phyloP scores from a whole-genome alignment of 345 rosid species.

The Brassica rapa region DNA sequence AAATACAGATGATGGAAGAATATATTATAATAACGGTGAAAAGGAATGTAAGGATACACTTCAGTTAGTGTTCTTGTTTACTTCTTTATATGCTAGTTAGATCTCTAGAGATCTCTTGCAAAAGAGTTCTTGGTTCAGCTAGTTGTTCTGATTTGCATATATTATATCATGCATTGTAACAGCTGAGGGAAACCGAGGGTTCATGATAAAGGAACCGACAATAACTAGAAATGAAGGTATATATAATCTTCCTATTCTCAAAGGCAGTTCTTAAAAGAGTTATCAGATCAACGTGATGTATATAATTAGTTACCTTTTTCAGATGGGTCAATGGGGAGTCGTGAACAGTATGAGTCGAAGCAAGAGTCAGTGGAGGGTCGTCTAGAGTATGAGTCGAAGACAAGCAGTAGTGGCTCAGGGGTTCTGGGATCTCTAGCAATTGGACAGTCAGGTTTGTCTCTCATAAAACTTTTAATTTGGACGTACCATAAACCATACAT shows the following conservation, averaged over 20 bases:
- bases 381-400: background rate
- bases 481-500: background rate
- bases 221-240: background rate
- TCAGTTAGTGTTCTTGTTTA: background rate
- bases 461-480: background rate
- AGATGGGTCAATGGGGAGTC: background rate
- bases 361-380: background rate
- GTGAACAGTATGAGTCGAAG: background rate
- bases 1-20: background rate
- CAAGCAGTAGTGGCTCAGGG: background rate
- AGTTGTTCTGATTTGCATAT: background rate
- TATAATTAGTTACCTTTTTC: background rate
- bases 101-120: background rate
- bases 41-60: background rate
- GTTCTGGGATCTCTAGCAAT: constrained; percentile 1
- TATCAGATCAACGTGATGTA: background rate
- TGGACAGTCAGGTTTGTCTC: constrained; percentile 21
- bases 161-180: background rate
- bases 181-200: background rate
- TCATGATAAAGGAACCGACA: background rate
- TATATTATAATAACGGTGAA: background rate
- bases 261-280: background rate
- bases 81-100: background rate
- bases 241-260: background rate
- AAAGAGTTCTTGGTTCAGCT: background rate